Evolutionary conservation across 345 rosid genomes (phyloP).

Genomic region (Gossypium longicalyx): DNA sequence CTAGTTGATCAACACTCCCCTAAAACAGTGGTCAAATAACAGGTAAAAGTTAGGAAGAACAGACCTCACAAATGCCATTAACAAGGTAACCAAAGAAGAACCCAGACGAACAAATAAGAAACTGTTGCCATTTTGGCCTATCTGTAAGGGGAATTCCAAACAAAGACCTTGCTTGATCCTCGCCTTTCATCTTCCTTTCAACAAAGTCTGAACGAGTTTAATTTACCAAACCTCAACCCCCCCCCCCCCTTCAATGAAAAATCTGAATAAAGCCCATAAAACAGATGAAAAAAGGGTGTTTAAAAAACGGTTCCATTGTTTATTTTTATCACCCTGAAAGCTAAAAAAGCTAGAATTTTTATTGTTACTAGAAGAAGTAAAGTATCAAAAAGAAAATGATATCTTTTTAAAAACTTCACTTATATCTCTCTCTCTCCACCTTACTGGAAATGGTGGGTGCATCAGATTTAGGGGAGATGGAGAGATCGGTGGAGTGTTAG

Average conservation of each 20-base stretch:
- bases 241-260: background rate
- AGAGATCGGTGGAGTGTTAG: background rate
- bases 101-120: conserved; percentile 86
- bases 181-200: conserved; percentile 40
- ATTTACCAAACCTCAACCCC: background rate
- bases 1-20: background rate
- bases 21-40: background rate
- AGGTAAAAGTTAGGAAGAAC: background rate
- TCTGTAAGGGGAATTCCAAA: conserved; percentile 61
- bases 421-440: background rate
- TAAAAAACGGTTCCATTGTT: background rate
- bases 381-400: background rate
- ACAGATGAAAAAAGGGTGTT: background rate
- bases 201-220: background rate
- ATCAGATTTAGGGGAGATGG: background rate
- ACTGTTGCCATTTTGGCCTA: conserved; percentile 65
- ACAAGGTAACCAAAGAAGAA: conserved; percentile 95
- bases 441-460: background rate
- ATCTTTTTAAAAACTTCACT: background rate
- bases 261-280: background rate
- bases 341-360: background rate
- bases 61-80: conserved; percentile 89
- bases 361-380: background rate
- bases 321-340: background rate
- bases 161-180: conserved; percentile 51